phyloP scores from a whole-genome alignment of 208 protist species.

The Vickermania spadyakhi region DNA sequence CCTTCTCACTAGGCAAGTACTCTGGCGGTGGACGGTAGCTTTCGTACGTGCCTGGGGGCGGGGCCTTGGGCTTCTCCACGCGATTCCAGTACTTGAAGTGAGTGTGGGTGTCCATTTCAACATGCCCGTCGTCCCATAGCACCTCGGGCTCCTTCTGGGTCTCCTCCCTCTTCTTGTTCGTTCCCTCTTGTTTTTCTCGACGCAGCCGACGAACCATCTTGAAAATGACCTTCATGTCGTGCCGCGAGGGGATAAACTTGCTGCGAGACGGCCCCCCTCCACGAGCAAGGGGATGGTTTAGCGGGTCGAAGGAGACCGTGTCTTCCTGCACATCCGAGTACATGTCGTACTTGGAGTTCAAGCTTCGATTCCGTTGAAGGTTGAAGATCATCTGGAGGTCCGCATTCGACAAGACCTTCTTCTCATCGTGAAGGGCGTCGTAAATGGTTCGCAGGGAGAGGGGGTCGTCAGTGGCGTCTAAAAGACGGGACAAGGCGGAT shows the following conservation, averaged over 20 bases:
- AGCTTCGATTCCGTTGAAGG: conserved; percentile 87
- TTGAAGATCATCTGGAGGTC: conserved; percentile 92
- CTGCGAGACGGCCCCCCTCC: conserved; percentile 74
- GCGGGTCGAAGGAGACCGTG: conserved; percentile 80
- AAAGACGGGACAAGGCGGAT: conserved; percentile 80
- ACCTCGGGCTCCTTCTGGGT: conserved; percentile 18
- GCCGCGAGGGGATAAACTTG: conserved; percentile 69
- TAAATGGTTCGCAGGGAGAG: conserved; percentile 89
- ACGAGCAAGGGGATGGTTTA: conserved; percentile 88
- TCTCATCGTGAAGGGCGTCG: conserved; percentile 86
- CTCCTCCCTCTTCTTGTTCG: conserved; percentile 12
- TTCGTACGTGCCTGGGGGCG: conserved; percentile 92
- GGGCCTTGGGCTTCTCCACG: conserved; percentile 61
- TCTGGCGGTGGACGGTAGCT: conserved; percentile 98
- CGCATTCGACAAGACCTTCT: conserved; percentile 82
- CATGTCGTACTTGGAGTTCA: conserved; percentile 84
- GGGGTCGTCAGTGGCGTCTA: conserved; percentile 89
- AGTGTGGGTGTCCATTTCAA: conserved; percentile 82
- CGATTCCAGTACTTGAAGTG: conserved; percentile 86
- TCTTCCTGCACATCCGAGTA: conserved; percentile 80
- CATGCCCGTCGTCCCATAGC: conserved; percentile 77
- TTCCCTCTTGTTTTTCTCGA: conserved; percentile 32
- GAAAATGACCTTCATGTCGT: conserved; percentile 88
- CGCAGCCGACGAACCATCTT: conserved; percentile 85
- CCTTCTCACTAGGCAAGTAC: conserved; percentile 93